Percentiles rank a stretch among this genome's conserved stretches.
Conservation (phyloP, 2,329 filamentous ascomycete genomes). For the Teratosphaeria zuluensis region DNA sequence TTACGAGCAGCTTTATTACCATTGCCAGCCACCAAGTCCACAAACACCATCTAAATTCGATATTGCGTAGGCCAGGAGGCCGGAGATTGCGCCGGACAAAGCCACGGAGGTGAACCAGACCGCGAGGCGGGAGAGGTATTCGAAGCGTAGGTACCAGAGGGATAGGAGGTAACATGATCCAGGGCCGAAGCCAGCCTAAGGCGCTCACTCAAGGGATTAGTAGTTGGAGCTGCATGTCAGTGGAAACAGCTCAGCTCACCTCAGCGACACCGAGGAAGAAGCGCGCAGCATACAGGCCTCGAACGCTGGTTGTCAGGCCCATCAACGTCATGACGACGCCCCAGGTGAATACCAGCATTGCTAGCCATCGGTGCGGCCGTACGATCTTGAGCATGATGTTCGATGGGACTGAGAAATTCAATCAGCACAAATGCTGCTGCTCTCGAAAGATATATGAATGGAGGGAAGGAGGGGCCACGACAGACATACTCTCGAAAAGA, state of each 20-base stretch:
- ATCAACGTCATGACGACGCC: slow-evolving; percentile 25
- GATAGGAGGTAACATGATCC: slow-evolving; percentile 26
- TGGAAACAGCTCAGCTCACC: neutral
- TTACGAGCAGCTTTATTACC: slow-evolving; percentile 6
- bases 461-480: neutral
- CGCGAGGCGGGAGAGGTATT: slow-evolving; percentile 24
- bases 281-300: slow-evolving; percentile 18
- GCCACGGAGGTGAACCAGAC: slow-evolving; percentile 27
- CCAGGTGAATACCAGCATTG: slow-evolving; percentile 24
- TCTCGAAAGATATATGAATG: too few relatives aligned
- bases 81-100: slow-evolving; percentile 27
- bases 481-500: slow-evolving; percentile 24
- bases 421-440: too few relatives aligned
- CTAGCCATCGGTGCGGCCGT: slow-evolving; percentile 33
- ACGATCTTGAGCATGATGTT: slow-evolving; percentile 37
- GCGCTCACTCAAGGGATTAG: neutral
- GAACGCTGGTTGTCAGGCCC: slow-evolving; percentile 42
- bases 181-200: slow-evolving; percentile 51
- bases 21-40: slow-evolving; percentile 53
- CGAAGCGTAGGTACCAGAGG: slow-evolving; percentile 27
- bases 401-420: too few relatives aligned
- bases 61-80: slow-evolving; percentile 37
- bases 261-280: slow-evolving; percentile 32
- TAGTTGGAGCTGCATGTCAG: too few relatives aligned
- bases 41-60: slow-evolving; percentile 47